Evolutionary conservation across 306 rosid species (phyloP).

Genomic region (Quercus agrifolia): DNA sequence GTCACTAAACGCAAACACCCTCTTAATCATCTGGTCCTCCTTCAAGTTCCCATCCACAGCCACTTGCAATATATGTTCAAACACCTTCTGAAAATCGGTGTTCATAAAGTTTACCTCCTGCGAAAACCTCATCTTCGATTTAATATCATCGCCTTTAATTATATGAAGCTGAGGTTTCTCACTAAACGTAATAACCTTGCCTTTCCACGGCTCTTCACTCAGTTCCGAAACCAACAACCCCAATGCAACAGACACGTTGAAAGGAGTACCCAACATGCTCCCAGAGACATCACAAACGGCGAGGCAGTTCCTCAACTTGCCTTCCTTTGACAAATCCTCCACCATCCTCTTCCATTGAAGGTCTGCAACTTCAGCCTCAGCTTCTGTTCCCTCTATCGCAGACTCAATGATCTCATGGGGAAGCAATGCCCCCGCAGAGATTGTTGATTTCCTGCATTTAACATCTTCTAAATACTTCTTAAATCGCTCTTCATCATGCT

Average conservation of each 20-base stretch:
- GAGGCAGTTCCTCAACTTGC: slow-evolving; percentile 46
- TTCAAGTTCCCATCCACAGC: slow-evolving; percentile 56
- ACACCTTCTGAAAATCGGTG: slow-evolving; percentile 66
- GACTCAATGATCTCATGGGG: slow-evolving; percentile 52
- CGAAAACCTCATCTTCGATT: slow-evolving; percentile 37
- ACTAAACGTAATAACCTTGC: slow-evolving; percentile 58
- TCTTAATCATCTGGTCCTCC: slow-evolving; percentile 60
- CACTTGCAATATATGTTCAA: slow-evolving; percentile 47
- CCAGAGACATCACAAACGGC: slow-evolving; percentile 63
- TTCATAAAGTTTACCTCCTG: slow-evolving; percentile 23
- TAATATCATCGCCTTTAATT: slow-evolving; percentile 41
- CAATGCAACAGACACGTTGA: slow-evolving; percentile 61
- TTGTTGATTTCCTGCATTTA: slow-evolving; percentile 31
- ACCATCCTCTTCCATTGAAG: slow-evolving; percentile 77
- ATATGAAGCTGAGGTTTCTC: slow-evolving; percentile 42
- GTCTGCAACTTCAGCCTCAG: slow-evolving; percentile 40
- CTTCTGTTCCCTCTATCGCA: too few relatives aligned
- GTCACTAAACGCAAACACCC: slow-evolving; percentile 63
- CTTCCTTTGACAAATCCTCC: slow-evolving; percentile 40
- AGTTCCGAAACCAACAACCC: slow-evolving; percentile 66
- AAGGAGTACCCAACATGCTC: slow-evolving; percentile 45
- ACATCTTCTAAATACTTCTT: slow-evolving; percentile 43
- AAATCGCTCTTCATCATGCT: slow-evolving; percentile 55
- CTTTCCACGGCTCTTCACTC: slow-evolving; percentile 64
- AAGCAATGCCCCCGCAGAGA: slow-evolving; percentile 64